A percentile compares a stretch with the other conserved stretches of the same genome.
phyloP scores from a whole-genome alignment of 1,284 basidiomycete species.

The Stereum hirsutum region DNA sequence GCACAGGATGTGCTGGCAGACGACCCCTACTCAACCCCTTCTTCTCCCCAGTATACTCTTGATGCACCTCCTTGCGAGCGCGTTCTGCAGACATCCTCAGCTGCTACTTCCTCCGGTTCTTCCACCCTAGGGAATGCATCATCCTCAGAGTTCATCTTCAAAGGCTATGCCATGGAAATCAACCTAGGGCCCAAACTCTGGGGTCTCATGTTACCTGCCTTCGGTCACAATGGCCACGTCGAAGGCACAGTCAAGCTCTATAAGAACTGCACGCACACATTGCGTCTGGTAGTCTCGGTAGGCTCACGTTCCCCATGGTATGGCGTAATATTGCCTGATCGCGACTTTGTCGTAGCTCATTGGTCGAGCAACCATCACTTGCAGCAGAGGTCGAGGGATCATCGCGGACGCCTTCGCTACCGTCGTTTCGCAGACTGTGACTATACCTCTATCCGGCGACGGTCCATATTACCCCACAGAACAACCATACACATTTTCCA shows the following conservation, averaged over 20 bases:
- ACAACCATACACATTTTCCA: conserved; percentile 26
- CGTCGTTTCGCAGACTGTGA: conserved; percentile 22
- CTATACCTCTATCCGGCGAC: conserved; percentile 19
- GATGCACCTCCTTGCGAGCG: neutral
- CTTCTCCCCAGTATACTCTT: conserved; percentile 1
- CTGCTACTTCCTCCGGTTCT: neutral
- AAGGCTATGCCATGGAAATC: conserved; percentile 28
- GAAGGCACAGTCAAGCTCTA: conserved; percentile 29
- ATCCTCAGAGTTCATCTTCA: conserved; percentile 22
- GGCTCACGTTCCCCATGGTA: conserved; percentile 8
- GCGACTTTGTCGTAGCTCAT: no score
- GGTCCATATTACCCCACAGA: conserved; percentile 17
- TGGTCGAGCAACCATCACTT: no score
- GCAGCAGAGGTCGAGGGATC: conserved; percentile 28
- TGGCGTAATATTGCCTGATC: neutral
- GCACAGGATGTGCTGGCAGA: neutral
- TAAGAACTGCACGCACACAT: conserved; percentile 24
- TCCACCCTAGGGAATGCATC: neutral
- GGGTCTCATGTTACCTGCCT: conserved; percentile 29
- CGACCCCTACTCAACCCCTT: neutral
- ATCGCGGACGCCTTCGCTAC: conserved; percentile 14
- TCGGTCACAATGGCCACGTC: conserved; percentile 29
- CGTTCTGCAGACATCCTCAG: neutral
- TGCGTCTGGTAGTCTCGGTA: conserved; percentile 23
- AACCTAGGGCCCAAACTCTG: conserved; percentile 32